These are phyloP conservation scores for Grosmannia clavigera DNA, from an alignment of 2,329 filamentous ascomycete species.

Conservation along the genomic window DNA sequence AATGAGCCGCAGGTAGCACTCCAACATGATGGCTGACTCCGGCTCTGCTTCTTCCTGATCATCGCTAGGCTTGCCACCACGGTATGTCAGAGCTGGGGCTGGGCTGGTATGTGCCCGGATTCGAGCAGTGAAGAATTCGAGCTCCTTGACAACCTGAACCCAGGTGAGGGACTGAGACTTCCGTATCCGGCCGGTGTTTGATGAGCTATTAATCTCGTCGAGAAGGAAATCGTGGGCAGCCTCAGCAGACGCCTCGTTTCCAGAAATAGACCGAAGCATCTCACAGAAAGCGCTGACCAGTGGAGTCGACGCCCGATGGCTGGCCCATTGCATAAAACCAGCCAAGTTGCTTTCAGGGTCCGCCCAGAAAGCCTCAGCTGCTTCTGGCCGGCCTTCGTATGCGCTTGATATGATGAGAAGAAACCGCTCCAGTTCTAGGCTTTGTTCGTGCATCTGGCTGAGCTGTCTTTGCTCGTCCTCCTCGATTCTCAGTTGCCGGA, in stretches of 20 bases:
- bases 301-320: slow-evolving; percentile 86
- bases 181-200: slow-evolving; percentile 57
- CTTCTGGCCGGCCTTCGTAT: slow-evolving; percentile 74
- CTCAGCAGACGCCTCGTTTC: slow-evolving; percentile 69
- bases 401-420: slow-evolving; percentile 84
- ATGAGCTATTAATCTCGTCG: slow-evolving; percentile 62
- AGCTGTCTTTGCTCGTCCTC: slow-evolving; percentile 77
- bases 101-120: slow-evolving; percentile 58
- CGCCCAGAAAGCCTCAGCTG: slow-evolving; percentile 80
- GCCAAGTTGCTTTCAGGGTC: slow-evolving; percentile 87
- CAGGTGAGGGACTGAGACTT: slow-evolving; percentile 80
- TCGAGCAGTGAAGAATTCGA: slow-evolving; percentile 71
- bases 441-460: slow-evolving; percentile 51
- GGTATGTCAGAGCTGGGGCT: slow-evolving; percentile 39
- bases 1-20: slow-evolving; percentile 82
- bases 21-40: slow-evolving; percentile 92
- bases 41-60: slow-evolving; percentile 71
- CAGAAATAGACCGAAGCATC: slow-evolving; percentile 80
- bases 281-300: slow-evolving; percentile 93
- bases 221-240: slow-evolving; percentile 80
- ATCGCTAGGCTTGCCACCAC: slow-evolving; percentile 46
- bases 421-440: slow-evolving; percentile 74
- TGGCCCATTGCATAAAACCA: slow-evolving; percentile 96
- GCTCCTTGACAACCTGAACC: slow-evolving; percentile 82
- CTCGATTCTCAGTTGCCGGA: slow-evolving; percentile 73